Base-by-base conservation (phyloP, 2,329 filamentous ascomycete genomes). In the Colletotrichum sp. region DNA sequence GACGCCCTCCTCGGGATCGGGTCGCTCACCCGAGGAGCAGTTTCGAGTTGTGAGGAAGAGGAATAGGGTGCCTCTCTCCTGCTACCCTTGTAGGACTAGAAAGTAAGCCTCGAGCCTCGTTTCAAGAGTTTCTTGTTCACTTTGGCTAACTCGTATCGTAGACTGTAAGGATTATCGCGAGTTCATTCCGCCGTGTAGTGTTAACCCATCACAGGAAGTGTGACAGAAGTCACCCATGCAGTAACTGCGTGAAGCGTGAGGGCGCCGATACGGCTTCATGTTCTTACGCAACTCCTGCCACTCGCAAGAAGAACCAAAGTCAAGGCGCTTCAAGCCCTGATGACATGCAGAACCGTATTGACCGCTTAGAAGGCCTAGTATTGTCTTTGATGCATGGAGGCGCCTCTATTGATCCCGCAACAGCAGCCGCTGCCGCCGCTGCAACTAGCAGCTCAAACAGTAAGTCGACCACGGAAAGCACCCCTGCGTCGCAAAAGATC, bases 271-370 rank as follows among this genome's bases (percentile, higher is more conserved):
- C 94, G 16, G 86, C 90, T 71, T 94, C 95, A 73, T 99, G 96
- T 87, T 94, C 94, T 79, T 99, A 98, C 87, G 96, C 95, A 63
- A 90, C 92, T 67, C 93, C 92, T 48, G 85, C 88, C 36, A 88
- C 87, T 68, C 91, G 95, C 80, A 97, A 95, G 85, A 98, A 95
- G 89, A 93, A 88, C 81, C 91, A 93, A 84, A 90, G 86, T 86
- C 91, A 86, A 89, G 90, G 84, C 76, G 85, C 89, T 80, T 86
- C 89, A 71, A 92, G 85, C 80, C 95, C 96, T 66, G 96, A 98
- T 89, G 96, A 98, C 85, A 98, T 99, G 96, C 96, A 99, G 87
- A 98, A 98, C 83, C 94, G 97, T 83, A 99, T 99, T 86, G 96
- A 99, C 87, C 92, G 96, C 80, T 90, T 99, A 79, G 96, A 99